Percentiles rank a stretch among this genome's conserved stretches.
phyloP scores from a whole-genome alignment of 225 moss, liverwort and hornwort species.

The Polytrichum commune region DNA sequence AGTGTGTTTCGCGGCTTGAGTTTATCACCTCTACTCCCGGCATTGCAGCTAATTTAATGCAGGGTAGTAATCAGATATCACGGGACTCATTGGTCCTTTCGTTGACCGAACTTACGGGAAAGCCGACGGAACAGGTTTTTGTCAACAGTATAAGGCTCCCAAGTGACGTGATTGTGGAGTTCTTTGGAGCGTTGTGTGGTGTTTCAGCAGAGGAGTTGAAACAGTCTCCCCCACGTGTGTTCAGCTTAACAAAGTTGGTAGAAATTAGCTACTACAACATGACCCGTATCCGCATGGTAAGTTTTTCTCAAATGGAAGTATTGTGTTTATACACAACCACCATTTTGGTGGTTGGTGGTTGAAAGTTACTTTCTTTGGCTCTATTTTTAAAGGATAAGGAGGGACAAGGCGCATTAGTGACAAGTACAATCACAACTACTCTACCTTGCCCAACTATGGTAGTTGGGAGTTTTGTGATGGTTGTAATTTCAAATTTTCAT shows the following conservation, averaged over 20 bases:
- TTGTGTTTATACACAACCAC: too few relatives aligned
- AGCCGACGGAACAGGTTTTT: slow-evolving; percentile 97
- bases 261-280: slow-evolving; percentile 99
- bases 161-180: slow-evolving; percentile 97
- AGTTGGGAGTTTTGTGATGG: too few relatives aligned
- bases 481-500: too few relatives aligned
- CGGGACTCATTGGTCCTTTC: slow-evolving; percentile 83
- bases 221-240: slow-evolving; percentile 93
- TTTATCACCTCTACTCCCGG: slow-evolving; percentile 85
- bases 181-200: slow-evolving; percentile 95
- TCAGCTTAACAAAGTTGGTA: slow-evolving; percentile 96
- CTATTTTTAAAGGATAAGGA: too few relatives aligned
- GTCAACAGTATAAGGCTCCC: slow-evolving; percentile 97
- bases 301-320: slow-evolving; percentile 9
- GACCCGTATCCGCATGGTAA: slow-evolving; percentile 97
- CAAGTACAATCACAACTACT: too few relatives aligned
- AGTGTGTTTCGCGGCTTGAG: slow-evolving; percentile 96
- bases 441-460: too few relatives aligned
- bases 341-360: too few relatives aligned
- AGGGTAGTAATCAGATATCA: slow-evolving; percentile 92
- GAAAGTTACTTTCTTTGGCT: too few relatives aligned
- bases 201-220: slow-evolving; percentile 95
- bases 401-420: too few relatives aligned
- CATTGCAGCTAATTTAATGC: slow-evolving; percentile 78
- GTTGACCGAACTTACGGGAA: slow-evolving; percentile 86